A percentile compares a stretch with the other conserved stretches of the same genome.
phyloP scores from a whole-genome alignment of 169 alveolate genomes.

The Plasmodium sp. region DNA sequence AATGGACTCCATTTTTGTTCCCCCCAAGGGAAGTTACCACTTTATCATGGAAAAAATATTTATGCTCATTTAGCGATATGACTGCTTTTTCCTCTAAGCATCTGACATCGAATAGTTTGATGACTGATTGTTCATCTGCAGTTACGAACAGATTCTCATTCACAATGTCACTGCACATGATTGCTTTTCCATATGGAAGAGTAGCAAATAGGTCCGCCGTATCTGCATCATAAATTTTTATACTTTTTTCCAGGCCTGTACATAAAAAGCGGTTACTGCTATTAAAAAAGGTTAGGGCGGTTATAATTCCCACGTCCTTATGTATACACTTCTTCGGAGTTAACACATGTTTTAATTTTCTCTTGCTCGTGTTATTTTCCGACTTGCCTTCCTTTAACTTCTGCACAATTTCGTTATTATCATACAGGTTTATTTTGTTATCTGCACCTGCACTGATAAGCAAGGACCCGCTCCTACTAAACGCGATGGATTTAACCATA shows the following conservation, averaged over 20 bases:
- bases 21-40: constrained; percentile 35
- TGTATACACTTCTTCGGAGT: constrained; percentile 61
- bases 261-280: constrained; percentile 22
- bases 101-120: constrained; percentile 65
- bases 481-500: constrained; percentile 39
- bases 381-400: constrained; percentile 2
- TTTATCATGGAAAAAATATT: constrained; percentile 69
- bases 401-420: constrained; percentile 35
- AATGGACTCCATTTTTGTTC: constrained; percentile 42
- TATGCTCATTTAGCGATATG: constrained; percentile 39
- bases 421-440: constrained; percentile 71
- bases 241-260: constrained; percentile 40
- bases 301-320: constrained; percentile 41
- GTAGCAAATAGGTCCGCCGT: constrained; percentile 1
- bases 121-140: constrained; percentile 63
- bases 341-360: constrained; percentile 37
- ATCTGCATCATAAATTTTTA: constrained; percentile 55
- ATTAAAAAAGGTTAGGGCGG: constrained; percentile 36
- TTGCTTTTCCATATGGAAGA: constrained; percentile 47
- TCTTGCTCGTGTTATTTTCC: constrained; percentile 12
- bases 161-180: constrained; percentile 39
- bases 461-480: constrained; percentile 18
- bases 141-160: constrained; percentile 21
- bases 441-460: constrained; percentile 57
- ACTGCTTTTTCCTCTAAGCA: constrained; percentile 23